A percentile compares a stretch with the other conserved stretches of the same genome.
These are phyloP conservation scores for Dactylorhiza incarnata DNA, from an alignment of 106 monocot genomes.

Conservation along the genomic window DNA sequence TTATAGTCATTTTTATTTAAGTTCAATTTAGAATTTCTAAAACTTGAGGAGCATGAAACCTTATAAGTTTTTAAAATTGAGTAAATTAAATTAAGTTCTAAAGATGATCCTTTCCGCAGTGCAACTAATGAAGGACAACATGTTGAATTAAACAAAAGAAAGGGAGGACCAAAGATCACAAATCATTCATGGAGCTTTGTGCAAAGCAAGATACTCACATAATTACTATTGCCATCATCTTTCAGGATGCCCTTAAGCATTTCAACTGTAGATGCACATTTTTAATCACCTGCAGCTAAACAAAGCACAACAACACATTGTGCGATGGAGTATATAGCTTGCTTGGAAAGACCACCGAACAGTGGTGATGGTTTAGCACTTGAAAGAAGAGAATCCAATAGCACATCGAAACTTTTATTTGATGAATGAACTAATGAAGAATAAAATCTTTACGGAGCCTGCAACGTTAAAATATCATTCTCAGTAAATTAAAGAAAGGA, in stretches of 20 bases:
- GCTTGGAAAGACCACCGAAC: conserved; percentile 88
- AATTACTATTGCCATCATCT: conserved; percentile 48
- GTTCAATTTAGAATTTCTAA: not conserved
- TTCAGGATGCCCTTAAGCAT: conserved; percentile 89
- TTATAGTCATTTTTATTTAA: no score
- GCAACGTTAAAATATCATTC: conserved; percentile 13
- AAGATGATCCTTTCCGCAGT: not conserved
- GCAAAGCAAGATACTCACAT: conserved; percentile 36
- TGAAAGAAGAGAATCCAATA: conserved; percentile 88
- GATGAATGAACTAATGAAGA: conserved; percentile 77
- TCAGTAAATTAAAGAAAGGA: conserved; percentile 8
- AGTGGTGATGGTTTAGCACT: conserved; percentile 83
- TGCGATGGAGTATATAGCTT: conserved; percentile 89
- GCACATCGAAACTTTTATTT: conserved; percentile 80
- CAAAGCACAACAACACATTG: conserved; percentile 98
- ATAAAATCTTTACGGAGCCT: conserved; percentile 91
- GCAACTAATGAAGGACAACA: not conserved
- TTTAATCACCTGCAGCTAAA: conserved; percentile 73
- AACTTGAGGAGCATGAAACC: not conserved
- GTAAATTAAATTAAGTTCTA: not conserved
- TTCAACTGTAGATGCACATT: conserved; percentile 91
- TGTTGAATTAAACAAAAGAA: not conserved
- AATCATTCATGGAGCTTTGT: not conserved
- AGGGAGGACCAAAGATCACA: not conserved
- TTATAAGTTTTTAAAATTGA: not conserved